Evolutionary conservation across 2,329 filamentous ascomycete genomes (phyloP), one percentile per base, ranked within the genome.

Genomic region (Penicillium digitatum): DNA sequence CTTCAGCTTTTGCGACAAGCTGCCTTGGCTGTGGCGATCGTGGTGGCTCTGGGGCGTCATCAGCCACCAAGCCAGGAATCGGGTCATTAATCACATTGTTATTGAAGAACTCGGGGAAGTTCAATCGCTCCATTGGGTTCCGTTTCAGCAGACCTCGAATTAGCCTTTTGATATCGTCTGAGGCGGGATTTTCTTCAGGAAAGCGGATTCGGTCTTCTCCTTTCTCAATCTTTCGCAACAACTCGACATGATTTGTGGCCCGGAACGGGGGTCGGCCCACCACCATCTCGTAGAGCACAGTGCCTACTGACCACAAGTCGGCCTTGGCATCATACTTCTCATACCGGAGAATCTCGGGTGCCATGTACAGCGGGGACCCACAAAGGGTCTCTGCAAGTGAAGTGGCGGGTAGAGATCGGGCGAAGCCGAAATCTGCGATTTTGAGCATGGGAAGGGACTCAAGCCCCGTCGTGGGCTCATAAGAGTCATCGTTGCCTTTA

Each of bases 361-460:
- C 94, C 94, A 99, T 99, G 77, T 99, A 99, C 26, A 99, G 79
- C 10, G 94, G 94, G 12, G 94, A 97, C 18, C 94, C 94, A 72
- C 94, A 99, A 0, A 99, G 83, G 0, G 94, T 99, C 72, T 99
- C 94, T 11, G 94, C 94, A 60, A 99, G 81, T 5, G 92, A 93
- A 0, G 93, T 95, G 8, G 89, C 86, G 2, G 94, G 93, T 46
- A 99, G 78, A 52, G 95, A 90, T 53, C 94, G 86, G 53, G 94
- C 94, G 71, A 99, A 99, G n/a, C 94, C 94, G 69, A 99, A 99
- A 76, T 99, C 94, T 54, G 94, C 94, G 65, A 99, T 87, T 77
- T 99, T 99, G 57, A 99, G 83, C 87, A 97, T 95, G 5, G 94
- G 94, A 39, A 99, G 76, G 18, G 91, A 94, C 50, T 84, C 81